Percentiles rank a stretch among this genome's conserved stretches.
phyloP scores from a whole-genome alignment of 805 yeast genomes.

The Starmerella stigmatis region DNA sequence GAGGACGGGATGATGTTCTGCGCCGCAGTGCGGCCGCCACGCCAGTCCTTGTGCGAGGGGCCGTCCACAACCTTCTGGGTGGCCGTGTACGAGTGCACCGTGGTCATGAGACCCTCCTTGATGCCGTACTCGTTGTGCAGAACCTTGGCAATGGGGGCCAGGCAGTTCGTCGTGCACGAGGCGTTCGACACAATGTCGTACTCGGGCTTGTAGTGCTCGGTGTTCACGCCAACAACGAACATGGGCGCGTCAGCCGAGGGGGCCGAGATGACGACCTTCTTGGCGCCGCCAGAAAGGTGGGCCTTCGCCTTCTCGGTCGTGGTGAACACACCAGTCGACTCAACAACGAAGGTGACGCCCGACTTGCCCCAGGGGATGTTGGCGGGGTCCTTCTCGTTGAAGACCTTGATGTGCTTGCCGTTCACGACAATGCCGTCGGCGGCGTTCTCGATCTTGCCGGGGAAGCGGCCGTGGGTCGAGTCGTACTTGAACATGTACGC shows the following conservation, averaged over 20 bases:
- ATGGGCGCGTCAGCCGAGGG: conserved; percentile 91
- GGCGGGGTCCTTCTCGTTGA: conserved; percentile 77
- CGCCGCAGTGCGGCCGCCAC: conserved; percentile 96
- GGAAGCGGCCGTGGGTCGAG: conserved; percentile 80
- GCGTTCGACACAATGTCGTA: conserved; percentile 77
- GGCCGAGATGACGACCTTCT: conserved; percentile 89
- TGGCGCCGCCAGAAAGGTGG: conserved; percentile 85
- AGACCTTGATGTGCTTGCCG: conserved; percentile 55
- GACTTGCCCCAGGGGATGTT: conserved; percentile 72
- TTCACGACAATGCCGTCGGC: conserved; percentile 50
- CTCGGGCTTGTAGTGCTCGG: conserved; percentile 64
- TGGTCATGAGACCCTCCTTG: conserved; percentile 90
- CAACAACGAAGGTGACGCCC: conserved; percentile 79
- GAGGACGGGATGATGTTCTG: conserved; percentile 93
- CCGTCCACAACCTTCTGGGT: conserved; percentile 95
- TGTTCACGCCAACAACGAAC: conserved; percentile 90
- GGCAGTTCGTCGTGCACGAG: conserved; percentile 91
- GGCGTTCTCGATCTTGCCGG: conserved; percentile 57
- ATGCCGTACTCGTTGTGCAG: conserved; percentile 77
- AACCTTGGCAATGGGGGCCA: conserved; percentile 89
- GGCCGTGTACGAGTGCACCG: conserved; percentile 92
- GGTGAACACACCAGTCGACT: conserved; percentile 94
- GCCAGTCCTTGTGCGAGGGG: conserved; percentile 96
- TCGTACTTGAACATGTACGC: conserved; percentile 94
- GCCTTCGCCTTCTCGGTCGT: conserved; percentile 66